Evolutionary conservation across 768 basidiomycete genomes (phyloP), one percentile per base, ranked within the genome.

Genomic region (Lentinula raphanica): DNA sequence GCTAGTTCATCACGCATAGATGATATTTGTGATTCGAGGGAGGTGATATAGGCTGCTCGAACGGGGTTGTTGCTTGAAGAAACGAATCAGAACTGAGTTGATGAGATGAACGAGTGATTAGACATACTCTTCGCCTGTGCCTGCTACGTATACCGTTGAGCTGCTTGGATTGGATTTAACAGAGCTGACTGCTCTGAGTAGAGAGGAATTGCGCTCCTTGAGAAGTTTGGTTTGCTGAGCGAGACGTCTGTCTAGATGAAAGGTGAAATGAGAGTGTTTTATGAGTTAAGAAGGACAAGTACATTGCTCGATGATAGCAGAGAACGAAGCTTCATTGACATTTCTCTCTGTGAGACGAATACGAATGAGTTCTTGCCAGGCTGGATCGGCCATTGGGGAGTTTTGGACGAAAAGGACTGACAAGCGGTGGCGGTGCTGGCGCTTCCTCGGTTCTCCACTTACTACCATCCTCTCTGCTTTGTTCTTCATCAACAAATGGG

Each of bases 231-330:
- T 91, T 72, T 94, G 93, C 67, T 93, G 90, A 3, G 94, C 94
- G 63, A 98, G 80, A 67, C 92, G 85, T 61, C 91, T 86, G 77
- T 95, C 95, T 98, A 73, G 58, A 54, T 21, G 55, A 49, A 55
- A 40, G 50, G 40, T 49, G 21, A 54, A 53, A 56, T n/a, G n/a
- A n/a, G 54, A 62, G 51, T 55, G 61, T 45, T 28, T 45, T 62
- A 61, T 17, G 50, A n/a, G 54, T 65, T 62, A 28, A 59, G 55
- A 49, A 61, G 21, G 51, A 58, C 46, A 58, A 50, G 54, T 72
- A 97, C 95, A 96, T 76, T 96, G 92, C 68, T 95, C 91, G 61
- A 98, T 94, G 60, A 98, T 80, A 40, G 87, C 83, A 9, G 91
- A 82, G 70, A 88, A 92, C 17, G 88, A 83, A 49, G 86, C 84